These are phyloP conservation scores for Spongospora subterranea DNA, from an alignment of 208 protist species.

Conservation along the genomic window DNA sequence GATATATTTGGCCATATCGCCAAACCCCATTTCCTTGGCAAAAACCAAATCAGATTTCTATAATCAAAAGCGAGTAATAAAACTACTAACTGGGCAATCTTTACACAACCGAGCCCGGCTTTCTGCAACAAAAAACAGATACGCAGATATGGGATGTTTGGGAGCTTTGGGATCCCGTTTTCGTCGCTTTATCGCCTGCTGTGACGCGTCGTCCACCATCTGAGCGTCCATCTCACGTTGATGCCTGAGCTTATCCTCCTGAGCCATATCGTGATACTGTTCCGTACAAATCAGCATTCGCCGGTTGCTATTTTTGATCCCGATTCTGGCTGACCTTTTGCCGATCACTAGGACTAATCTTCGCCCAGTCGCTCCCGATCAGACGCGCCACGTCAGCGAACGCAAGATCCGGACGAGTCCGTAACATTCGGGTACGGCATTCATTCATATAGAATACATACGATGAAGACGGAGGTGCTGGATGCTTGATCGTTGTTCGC, in stretches of 20 bases:
- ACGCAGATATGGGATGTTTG: conserved; percentile 60
- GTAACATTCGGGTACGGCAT: conserved; percentile 18
- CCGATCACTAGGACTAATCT: background rate
- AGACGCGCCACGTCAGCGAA: background rate
- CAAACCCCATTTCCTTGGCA: conserved; percentile 27
- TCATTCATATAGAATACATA: conserved; percentile 48
- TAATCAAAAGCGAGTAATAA: background rate
- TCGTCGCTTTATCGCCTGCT: conserved; percentile 30
- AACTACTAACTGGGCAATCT: conserved; percentile 2
- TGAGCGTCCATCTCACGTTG: conserved; percentile 9
- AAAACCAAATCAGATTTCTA: background rate
- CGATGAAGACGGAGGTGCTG: background rate
- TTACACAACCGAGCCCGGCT: conserved; percentile 39
- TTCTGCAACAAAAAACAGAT: conserved; percentile 61
- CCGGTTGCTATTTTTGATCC: too few species aligned
- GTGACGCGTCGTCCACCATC: background rate
- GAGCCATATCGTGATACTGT: conserved; percentile 40
- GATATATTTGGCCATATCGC: conserved; percentile 61
- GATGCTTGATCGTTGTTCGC: background rate
- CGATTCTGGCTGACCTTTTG: background rate
- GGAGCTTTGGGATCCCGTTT: conserved; percentile 58
- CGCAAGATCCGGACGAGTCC: conserved; percentile 23
- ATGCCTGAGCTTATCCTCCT: background rate
- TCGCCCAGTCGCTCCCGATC: background rate
- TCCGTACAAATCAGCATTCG: too few species aligned